Evolutionary conservation across 2,329 filamentous ascomycete genomes (phyloP), one percentile per base, ranked within the genome.

Genomic region (Aspergillus fumigatus): DNA sequence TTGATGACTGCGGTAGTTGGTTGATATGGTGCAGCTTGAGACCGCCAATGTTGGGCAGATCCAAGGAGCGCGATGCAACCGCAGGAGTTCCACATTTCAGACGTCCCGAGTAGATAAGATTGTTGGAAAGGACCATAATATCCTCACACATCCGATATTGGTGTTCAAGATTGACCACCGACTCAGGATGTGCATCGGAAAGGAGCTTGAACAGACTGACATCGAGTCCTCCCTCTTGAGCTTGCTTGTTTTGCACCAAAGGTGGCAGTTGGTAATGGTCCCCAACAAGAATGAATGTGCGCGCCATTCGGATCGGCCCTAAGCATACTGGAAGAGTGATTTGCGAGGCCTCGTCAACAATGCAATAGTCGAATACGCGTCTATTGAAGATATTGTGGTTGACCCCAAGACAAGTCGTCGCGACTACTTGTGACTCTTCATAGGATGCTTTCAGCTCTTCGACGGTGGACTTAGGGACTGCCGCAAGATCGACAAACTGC

Each of bases 111-210:
- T 99, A 99, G 66, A 99, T 97, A 55, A 99, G 82, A 1, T 84
- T 89, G 73, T 97, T 99, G 60, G 91, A 95, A 14, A 99, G 82
- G 2, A 88, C 83, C 93, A 97, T 97, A 59, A 99, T 89, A 59
- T 99, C 94, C 64, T 94, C 89, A 67, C 91, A 96, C 94, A 99
- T 99, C 59, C 94, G 90, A 70, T 99, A 99, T 71, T 99, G 94
- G 67, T 97, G 92, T 66, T 94, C 92, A 1, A 99, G 83, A 61
- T 89, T 96, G 59, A 95, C 90, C 2, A 99, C 92, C 0, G 92
- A 92, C 49, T 85, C 79, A 0, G 94, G 92, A 61, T 97, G 92
- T 0, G 84, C 83, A 67, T 97, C 94, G 1, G 92, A 97, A 11
- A 99, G 83, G 3, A 94, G 82, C 71, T 96, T 96, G 82, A 99